These are phyloP conservation scores for Amyloporia xantha DNA, from an alignment of 768 basidiomycete genomes.

Conservation along the genomic window DNA sequence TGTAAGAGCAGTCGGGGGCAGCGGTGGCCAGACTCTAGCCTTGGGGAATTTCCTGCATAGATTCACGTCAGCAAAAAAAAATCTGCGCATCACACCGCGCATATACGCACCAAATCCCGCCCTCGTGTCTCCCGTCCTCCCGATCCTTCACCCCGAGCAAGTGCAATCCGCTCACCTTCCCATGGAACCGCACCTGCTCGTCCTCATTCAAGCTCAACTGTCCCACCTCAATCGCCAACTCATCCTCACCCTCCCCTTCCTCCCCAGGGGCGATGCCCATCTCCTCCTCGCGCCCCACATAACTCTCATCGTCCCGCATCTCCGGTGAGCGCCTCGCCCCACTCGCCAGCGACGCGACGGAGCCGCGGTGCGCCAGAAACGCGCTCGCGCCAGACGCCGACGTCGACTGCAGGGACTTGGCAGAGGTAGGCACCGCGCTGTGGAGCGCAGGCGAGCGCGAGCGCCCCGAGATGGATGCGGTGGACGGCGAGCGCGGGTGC, in stretches of 20 bases:
- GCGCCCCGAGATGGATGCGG: slow-evolving; percentile 16
- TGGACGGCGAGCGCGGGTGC: slow-evolving; percentile 10
- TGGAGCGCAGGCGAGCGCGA: slow-evolving; percentile 7
- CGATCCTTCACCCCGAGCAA: slow-evolving; percentile 58
- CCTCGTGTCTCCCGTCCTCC: slow-evolving; percentile 60
- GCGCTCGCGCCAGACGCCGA: not conserved
- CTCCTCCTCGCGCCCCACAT: not conserved
- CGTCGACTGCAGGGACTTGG: not conserved
- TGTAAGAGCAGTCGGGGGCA: slow-evolving; percentile 23
- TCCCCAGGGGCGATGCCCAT: slow-evolving; percentile 25
- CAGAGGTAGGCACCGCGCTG: not conserved
- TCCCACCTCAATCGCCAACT: slow-evolving; percentile 66
- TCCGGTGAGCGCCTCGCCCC: slow-evolving; percentile 12
- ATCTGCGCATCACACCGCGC: too few relatives aligned
- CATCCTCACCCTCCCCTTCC: slow-evolving; percentile 32
- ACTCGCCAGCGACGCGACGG: not conserved
- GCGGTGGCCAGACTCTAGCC: slow-evolving; percentile 83
- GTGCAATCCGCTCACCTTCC: slow-evolving; percentile 77
- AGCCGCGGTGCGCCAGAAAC: not conserved
- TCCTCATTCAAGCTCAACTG: slow-evolving; percentile 88
- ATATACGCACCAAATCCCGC: slow-evolving; percentile 65
- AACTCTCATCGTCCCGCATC: slow-evolving; percentile 10
- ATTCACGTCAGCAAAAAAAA: too few relatives aligned
- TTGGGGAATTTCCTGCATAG: slow-evolving; percentile 70
- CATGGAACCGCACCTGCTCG: slow-evolving; percentile 79